phyloP scores from a whole-genome alignment of 2,329 filamentous ascomycete genomes.

The Ambrosiella xylebori region DNA sequence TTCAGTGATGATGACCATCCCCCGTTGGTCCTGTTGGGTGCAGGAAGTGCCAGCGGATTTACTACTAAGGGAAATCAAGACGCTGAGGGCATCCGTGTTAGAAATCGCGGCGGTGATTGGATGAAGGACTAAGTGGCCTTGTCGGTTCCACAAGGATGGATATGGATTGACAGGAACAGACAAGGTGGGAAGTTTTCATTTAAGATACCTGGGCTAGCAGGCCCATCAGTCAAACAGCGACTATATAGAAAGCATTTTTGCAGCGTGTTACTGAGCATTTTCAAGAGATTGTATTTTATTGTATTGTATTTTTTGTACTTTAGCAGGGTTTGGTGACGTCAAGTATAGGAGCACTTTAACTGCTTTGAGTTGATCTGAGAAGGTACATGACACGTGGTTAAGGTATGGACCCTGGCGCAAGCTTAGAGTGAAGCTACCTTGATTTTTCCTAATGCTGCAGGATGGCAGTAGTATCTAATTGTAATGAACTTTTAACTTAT shows the following conservation, averaged over 20 bases:
- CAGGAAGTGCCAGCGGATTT: background rate
- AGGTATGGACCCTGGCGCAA: background rate
- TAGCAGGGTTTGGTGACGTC: background rate
- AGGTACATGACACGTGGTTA: background rate
- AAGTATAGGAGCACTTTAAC: background rate
- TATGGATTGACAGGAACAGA: background rate
- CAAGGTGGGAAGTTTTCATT: background rate
- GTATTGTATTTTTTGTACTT: background rate
- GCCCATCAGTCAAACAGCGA: background rate
- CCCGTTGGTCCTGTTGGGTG: constrained; percentile 3
- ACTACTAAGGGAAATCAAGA: background rate
- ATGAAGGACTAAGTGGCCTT: background rate
- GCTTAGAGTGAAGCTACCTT: background rate
- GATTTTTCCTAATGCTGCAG: background rate
- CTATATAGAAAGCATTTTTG: background rate
- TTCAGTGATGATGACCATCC: constrained; percentile 35
- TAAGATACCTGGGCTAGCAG: background rate
- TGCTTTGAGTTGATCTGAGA: background rate
- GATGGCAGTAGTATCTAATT: background rate
- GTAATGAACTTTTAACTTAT: background rate
- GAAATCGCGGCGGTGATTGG: background rate
- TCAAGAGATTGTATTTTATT: background rate
- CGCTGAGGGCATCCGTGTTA: background rate
- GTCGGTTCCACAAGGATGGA: too few species aligned
- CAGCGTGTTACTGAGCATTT: background rate